phyloP scores from a whole-genome alignment of 257 asterid genomes.

The Plantago elongata region DNA sequence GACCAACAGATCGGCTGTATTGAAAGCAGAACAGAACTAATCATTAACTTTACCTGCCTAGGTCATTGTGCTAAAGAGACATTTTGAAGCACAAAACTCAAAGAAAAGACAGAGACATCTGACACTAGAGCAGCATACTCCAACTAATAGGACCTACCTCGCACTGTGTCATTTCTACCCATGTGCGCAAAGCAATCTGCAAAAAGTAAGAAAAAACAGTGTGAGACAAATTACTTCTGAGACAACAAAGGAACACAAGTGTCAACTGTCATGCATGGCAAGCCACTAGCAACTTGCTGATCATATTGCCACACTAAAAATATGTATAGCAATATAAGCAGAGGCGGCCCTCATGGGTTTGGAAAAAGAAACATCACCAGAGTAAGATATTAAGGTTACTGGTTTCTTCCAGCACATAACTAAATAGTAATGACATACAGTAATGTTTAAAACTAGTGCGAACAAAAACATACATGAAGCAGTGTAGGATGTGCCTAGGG shows the following conservation, averaged over 20 bases:
- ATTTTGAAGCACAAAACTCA: neutral
- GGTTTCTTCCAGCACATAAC: no score
- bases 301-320: no score
- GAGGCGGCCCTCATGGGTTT: no score
- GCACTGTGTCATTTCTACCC: conserved; percentile 38
- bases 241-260: neutral
- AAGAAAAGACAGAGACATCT: conserved; percentile 4
- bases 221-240: neutral
- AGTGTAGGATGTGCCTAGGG: no score
- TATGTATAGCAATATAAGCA: no score
- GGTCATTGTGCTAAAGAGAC: neutral
- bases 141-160: conserved; percentile 35
- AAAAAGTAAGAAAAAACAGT: conserved; percentile 1
- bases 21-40: conserved; percentile 10
- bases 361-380: no score
- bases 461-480: no score
- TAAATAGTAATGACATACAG: no score
- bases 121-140: conserved; percentile 9
- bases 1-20: conserved; percentile 47
- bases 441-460: no score
- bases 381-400: no score
- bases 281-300: neutral
- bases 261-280: neutral
- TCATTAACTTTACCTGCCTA: neutral
- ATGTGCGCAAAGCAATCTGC: conserved; percentile 80